Evolutionary conservation across 2,329 filamentous ascomycete species (phyloP), one percentile per base, ranked within the genome.

Genomic region (Verticillium longisporum): DNA sequence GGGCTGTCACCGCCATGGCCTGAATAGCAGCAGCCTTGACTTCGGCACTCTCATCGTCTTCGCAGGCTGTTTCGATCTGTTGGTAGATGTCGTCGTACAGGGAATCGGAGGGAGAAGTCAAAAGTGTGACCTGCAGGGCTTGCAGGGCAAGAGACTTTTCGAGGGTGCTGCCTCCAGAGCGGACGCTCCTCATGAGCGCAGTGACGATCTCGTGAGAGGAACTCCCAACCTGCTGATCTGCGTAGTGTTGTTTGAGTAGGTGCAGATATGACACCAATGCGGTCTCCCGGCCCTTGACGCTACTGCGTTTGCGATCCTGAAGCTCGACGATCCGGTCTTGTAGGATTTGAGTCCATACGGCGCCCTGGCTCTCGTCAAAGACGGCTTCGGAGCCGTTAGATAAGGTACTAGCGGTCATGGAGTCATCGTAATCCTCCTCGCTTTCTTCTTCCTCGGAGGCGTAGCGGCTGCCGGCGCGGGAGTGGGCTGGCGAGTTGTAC

Each of bases 251-350:
- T 64, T 88, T 90, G 58, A 93, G 73, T 21, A 90, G 79, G 58
- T 87, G 83, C 50, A 83, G 80, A 71, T 88, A 91, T 1, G 79
- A 79, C 55, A 77, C 77, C 57, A 92, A 77, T 34, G 82, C 83
- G 50, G 84, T 79, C 68, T 92, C 88, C 59, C 92, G 85, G 26
- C 86, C 85, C 64, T 90, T 84, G 31, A 82, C 84, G 66, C 87
- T 92, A 73, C 88, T 91, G 66, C 88, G 86, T 80, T 96, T 96
- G 68, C 90, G 87, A 64, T 84, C 80, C 60, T 88, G 80, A 33
- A 96, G 83, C 66, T 90, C 86, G 56, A 88, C 81, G 64, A 96
- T 86, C 61, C 88, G 84, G 64, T 87, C 83, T 33, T 81, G 78
- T 37, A 93, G 75, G 61, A 85, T 82, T 15, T 83, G 76, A 55